Evolutionary conservation across 1,284 basidiomycete species (phyloP).

Genomic region (Puccinia novopanici): DNA sequence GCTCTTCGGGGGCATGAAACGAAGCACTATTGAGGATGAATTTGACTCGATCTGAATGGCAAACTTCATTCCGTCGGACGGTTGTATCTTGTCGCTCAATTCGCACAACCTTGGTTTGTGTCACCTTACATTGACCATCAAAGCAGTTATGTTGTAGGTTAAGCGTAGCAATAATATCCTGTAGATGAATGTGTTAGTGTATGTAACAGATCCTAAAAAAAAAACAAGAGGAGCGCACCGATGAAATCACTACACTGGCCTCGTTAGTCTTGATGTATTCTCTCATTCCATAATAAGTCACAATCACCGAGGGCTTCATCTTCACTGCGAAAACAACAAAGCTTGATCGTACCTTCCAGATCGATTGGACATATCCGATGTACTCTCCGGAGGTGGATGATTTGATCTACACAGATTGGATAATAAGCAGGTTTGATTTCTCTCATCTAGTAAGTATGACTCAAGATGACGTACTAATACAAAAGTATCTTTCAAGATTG

Average conservation of each 20-base stretch:
- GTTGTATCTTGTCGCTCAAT: not conserved
- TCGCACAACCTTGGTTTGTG: not conserved
- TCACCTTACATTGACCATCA: too few relatives aligned
- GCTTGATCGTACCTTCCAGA: not conserved
- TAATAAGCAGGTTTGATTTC: not conserved
- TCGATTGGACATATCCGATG: not conserved
- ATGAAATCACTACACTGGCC: not conserved
- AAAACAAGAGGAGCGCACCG: not conserved
- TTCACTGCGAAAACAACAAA: not conserved
- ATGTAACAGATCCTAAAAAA: too few relatives aligned
- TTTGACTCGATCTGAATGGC: not conserved
- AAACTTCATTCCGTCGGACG: not conserved
- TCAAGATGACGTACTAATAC: not conserved
- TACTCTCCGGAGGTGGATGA: not conserved
- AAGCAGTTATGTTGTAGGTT: constrained; percentile 13
- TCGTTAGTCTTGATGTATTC: not conserved
- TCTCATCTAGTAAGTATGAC: too few relatives aligned
- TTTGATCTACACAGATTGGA: not conserved
- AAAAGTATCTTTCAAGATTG: not conserved
- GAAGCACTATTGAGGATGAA: not conserved
- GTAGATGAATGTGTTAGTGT: too few relatives aligned
- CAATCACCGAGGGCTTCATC: too few relatives aligned
- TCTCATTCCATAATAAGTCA: not conserved
- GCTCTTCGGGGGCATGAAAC: not conserved
- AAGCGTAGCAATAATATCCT: not conserved